Percentiles rank a stretch among this genome's conserved stretches.
Evolutionary conservation across 768 basidiomycete genomes (phyloP).

Genomic region (Wakefieldia striispora): DNA sequence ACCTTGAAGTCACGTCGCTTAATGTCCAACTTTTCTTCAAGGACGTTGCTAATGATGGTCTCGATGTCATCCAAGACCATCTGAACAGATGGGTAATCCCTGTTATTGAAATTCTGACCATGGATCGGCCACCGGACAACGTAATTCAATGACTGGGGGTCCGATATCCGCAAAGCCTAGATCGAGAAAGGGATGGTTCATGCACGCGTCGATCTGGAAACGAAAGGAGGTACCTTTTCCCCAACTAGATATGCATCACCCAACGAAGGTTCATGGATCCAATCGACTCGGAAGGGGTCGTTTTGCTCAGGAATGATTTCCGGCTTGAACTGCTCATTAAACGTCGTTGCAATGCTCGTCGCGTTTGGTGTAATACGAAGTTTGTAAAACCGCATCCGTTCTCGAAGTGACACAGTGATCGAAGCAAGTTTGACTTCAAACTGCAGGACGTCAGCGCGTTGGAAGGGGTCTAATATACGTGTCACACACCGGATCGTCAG

Average conservation of each 20-base stretch:
- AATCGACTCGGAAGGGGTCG: constrained; percentile 80
- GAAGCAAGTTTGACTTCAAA: constrained; percentile 76
- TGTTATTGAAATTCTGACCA: constrained; percentile 78
- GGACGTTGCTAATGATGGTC: constrained; percentile 55
- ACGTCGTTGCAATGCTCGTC: constrained; percentile 66
- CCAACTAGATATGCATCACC: constrained; percentile 56
- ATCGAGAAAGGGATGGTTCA: constrained; percentile 9
- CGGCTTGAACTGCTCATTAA: constrained; percentile 81
- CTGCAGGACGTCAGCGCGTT: constrained; percentile 34
- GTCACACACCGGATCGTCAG: constrained; percentile 62
- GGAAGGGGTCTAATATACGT: not conserved
- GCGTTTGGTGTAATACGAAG: constrained; percentile 71
- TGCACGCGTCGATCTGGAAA: not conserved
- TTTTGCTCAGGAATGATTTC: constrained; percentile 84
- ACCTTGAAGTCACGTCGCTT: constrained; percentile 59
- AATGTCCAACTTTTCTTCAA: constrained; percentile 63
- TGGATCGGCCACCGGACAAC: constrained; percentile 79
- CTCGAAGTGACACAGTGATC: constrained; percentile 69
- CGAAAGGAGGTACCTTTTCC: constrained; percentile 50
- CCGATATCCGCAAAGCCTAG: constrained; percentile 68
- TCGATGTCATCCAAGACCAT: constrained; percentile 77
- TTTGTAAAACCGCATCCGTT: constrained; percentile 86
- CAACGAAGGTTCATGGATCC: constrained; percentile 61
- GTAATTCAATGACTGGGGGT: constrained; percentile 68
- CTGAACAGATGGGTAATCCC: constrained; percentile 72